A percentile compares a stretch with the other conserved stretches of the same genome.
Evolutionary conservation across 768 basidiomycete species (phyloP).

Genomic region (Termitomyces sp.): DNA sequence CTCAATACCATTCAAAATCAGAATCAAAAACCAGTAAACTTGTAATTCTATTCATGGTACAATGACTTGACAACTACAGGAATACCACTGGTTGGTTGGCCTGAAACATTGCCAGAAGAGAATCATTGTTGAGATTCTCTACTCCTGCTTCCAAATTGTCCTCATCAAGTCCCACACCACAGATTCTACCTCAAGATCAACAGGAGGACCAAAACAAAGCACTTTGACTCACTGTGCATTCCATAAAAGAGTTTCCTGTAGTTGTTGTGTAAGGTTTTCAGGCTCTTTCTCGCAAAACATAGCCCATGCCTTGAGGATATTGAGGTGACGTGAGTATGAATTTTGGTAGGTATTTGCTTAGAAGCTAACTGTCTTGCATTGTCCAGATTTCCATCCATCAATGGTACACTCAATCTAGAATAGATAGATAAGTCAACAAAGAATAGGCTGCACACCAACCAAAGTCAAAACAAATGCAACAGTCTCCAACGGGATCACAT

Average conservation of each 20-base stretch:
- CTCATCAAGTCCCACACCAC: neutral
- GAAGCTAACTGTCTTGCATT: neutral
- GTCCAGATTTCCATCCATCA: neutral
- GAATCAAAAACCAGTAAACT: no score
- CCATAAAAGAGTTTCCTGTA: neutral
- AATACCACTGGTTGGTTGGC: neutral
- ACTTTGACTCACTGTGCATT: neutral
- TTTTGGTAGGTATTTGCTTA: neutral
- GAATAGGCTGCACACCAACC: no score
- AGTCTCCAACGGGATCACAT: no score
- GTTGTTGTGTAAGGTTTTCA: neutral
- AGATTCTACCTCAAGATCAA: neutral
- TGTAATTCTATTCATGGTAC: no score
- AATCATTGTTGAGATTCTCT: neutral
- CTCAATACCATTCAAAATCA: no score
- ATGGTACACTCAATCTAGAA: no score
- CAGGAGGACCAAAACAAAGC: neutral
- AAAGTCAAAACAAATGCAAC: no score
- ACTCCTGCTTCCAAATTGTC: neutral
- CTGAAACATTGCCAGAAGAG: neutral
- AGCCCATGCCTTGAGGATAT: neutral
- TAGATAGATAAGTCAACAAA: no score
- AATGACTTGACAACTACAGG: no score
- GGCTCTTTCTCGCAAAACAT: neutral
- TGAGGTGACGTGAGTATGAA: neutral